Evolutionary conservation across 2,329 filamentous ascomycete genomes (phyloP), one percentile per base, ranked within the genome.

Genomic region (Fusarium fracticaudum): DNA sequence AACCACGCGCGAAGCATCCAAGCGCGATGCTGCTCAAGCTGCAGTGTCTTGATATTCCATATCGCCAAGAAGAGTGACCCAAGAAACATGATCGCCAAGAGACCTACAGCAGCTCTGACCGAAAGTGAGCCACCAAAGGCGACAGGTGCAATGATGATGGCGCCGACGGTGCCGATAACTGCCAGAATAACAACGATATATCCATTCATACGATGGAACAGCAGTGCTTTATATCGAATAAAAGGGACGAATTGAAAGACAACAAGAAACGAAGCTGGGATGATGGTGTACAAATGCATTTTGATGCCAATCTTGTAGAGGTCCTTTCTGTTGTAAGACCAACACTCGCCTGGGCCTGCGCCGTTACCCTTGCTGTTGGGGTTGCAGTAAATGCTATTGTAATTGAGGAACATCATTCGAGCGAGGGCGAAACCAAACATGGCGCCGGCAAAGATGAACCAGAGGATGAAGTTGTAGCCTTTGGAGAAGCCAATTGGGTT

Each of bases 141-240:
- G 38, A 83, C 82, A 0, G 85, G 83, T 0, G 82, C 81, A n/a
- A 91, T 86, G 80, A 91, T 87, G 1, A 91, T 69, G 0, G 86
- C 88, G 0, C 86, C 87, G 0, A 81, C 82, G 1, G 86, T 86
- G 11, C 82, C 81, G 8, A 87, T 55, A 0, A 87, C n/a, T 2
- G 86, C 81, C 0, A 92, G 81, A 0, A 88, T 53, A 1, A 89
- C 69, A 45, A 90, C 79, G 11, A 87, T 48, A 64, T 91, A 91
- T 1, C 91, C 91, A 61, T 87, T 89, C 65, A 92, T 84, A 0
- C 90, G 87, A 76, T 92, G 91, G n/a, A 91, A 78, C 2, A 88
- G 64, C 1, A 90, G 80, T 45, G 80, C 76, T 63, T 85, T 87
- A 69, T 88, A 84, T 5, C 86, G 81, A 24, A 87, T 80, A 5